Evolutionary conservation across 1,284 basidiomycete genomes (phyloP).

Genomic region (Prillingera fragicola): DNA sequence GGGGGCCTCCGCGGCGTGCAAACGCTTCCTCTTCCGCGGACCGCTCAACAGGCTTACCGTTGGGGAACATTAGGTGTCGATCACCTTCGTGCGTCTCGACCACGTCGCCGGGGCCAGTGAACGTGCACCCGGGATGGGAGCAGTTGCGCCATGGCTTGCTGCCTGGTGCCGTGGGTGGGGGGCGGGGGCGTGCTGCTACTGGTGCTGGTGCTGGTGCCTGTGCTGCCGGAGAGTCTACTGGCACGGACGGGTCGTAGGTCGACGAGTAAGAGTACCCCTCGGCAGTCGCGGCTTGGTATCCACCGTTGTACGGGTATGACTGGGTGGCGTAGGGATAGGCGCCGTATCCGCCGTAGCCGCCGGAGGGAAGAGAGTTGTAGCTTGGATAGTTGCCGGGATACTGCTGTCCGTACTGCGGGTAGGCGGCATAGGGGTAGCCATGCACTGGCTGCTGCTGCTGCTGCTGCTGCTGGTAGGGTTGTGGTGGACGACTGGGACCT

Average conservation of each 20-base stretch:
- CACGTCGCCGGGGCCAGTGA: slow-evolving; percentile 65
- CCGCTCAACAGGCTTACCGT: slow-evolving; percentile 43
- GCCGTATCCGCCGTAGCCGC: slow-evolving; percentile 20
- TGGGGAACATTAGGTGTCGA: slow-evolving; percentile 74
- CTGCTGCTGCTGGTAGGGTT: slow-evolving; percentile 4
- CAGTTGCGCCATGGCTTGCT: slow-evolving; percentile 52
- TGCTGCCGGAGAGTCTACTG: slow-evolving; percentile 3
- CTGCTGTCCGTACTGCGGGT: neutral
- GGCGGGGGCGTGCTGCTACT: neutral
- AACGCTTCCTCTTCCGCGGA: slow-evolving; percentile 61
- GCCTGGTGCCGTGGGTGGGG: slow-evolving; percentile 2
- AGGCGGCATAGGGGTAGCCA: too few relatives aligned
- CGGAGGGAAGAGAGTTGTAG: slow-evolving; percentile 19
- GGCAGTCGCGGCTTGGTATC: slow-evolving; percentile 46
- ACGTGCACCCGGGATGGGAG: slow-evolving; percentile 62
- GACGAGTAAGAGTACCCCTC: slow-evolving; percentile 58
- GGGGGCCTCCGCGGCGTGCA: slow-evolving; percentile 46
- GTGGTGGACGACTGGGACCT: neutral
- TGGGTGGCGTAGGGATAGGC: too few relatives aligned
- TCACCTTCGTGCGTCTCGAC: slow-evolving; percentile 86
- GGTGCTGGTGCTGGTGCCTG: neutral
- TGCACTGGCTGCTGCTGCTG: slow-evolving; percentile 2
- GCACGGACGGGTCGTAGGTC: slow-evolving; percentile 52
- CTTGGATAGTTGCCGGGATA: slow-evolving; percentile 6
- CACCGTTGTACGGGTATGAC: neutral